Base-by-base conservation (phyloP, 164 flowering plant genomes). In the Cinnamomum micranthum region DNA sequence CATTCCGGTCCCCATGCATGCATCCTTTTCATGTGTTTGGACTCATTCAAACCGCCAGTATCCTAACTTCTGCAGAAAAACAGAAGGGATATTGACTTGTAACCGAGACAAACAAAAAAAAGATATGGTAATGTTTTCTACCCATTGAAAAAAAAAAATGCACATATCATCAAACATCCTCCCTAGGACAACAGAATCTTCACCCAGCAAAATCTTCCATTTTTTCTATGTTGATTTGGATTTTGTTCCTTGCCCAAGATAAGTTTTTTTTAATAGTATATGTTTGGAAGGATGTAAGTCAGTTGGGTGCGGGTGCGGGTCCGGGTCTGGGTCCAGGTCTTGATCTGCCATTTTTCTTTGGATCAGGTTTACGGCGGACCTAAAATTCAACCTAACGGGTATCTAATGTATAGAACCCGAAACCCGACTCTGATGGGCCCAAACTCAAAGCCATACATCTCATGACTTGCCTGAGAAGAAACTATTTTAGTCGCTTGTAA, bases 1-100 rank as follows among this genome's bases (percentile, higher is more conserved):
- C 73, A 51, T 80, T 12, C 50, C 79, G 83, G 75, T 66, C 70
- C 25, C 70, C 3, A 33, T 64, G 70, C 78, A 62, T 74, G 75
- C 63, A 71, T 82, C 77, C 1, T 71, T 82, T 68, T 73, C 73
- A 66, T 50, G 20, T 25, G 6, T 27, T 73, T 77, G 62, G 52
- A 73, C 4, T 47, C 50, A 55, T 72, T 24, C 24, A 63, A 62
- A 72, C n/a, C 60, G n/a, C n/a, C 60, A 55, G 6, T 55, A 55
- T 55, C 60, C 47, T 9, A 41, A 41, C 19, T 25, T 55, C 33
- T 10, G 15, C 33, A 4, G 15, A 71, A 60, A 22, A 27, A 20
- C 6, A 51, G 55, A 51, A 24, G 22, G 14, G 68, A 74, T 24
- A 51, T 66, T 51, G 71, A 67, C 76, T 51, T n/a, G 50, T 14